These are phyloP conservation scores for Chimonanthus salicifolius DNA, from an alignment of 164 flowering plant species.

Conservation along the genomic window DNA sequence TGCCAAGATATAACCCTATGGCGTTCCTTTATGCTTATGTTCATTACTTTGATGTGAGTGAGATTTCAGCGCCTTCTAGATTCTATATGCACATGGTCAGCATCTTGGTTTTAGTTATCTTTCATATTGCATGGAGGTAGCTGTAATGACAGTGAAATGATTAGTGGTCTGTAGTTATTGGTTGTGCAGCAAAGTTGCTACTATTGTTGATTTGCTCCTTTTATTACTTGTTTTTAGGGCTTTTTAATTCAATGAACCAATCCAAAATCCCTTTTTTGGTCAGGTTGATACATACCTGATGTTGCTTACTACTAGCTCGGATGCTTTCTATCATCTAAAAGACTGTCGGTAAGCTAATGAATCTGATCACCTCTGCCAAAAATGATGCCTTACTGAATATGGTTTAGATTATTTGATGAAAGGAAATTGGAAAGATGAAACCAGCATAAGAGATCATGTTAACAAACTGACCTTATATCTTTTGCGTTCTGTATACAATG, in stretches of 20 bases:
- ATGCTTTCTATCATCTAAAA: constrained; percentile 93
- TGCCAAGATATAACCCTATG: constrained; percentile 97
- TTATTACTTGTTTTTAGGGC: neutral
- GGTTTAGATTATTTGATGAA: neutral
- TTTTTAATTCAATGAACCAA: neutral
- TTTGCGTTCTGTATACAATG: neutral
- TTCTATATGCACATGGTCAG: neutral
- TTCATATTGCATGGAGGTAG: neutral
- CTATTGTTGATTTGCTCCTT: neutral
- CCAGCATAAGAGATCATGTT: neutral
- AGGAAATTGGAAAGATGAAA: neutral
- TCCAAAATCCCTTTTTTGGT: constrained; percentile 1
- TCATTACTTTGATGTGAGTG: constrained; percentile 84
- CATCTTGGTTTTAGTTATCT: neutral
- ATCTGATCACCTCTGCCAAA: neutral
- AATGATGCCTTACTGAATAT: no score
- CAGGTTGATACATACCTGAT: constrained; percentile 89
- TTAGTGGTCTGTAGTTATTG: neutral
- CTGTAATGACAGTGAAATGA: neutral
- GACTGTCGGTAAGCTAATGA: constrained; percentile 70
- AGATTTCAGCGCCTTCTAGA: neutral
- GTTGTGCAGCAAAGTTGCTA: neutral
- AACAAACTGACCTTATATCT: neutral
- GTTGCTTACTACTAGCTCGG: constrained; percentile 93
- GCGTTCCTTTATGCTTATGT: constrained; percentile 96